Conservation (phyloP, 768 basidiomycete species). For the Serendipita indica region DNA sequence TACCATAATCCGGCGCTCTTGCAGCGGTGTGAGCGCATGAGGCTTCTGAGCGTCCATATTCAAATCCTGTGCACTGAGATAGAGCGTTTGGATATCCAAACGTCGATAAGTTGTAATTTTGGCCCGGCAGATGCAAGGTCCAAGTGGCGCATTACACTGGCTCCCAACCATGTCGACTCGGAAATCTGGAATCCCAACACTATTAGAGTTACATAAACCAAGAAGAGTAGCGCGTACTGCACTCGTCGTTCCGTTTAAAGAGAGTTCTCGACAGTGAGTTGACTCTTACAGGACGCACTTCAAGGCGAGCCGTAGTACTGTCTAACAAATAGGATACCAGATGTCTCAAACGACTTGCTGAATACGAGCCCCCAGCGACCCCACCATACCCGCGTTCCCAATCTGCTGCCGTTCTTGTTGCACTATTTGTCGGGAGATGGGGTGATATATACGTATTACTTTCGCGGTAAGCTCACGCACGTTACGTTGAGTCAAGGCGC, state of each 20-base stretch:
- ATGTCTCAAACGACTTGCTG: neutral
- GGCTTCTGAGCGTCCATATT: no score
- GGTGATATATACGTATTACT: slow-evolving; percentile 78
- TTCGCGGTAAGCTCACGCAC: slow-evolving; percentile 38
- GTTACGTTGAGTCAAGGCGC: neutral
- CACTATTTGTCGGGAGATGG: slow-evolving; percentile 66
- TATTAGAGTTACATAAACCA: slow-evolving; percentile 1
- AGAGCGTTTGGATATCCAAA: no score
- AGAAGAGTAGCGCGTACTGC: neutral
- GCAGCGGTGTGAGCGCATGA: neutral
- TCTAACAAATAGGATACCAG: neutral
- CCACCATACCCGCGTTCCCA: slow-evolving; percentile 39
- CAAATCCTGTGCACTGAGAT: no score
- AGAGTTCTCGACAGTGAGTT: neutral
- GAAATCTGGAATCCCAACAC: neutral
- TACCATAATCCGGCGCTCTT: neutral
- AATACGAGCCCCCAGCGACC: neutral
- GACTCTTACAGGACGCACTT: neutral
- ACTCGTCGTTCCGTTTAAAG: slow-evolving; percentile 2
- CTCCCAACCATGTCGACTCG: neutral
- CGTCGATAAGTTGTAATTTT: no score
- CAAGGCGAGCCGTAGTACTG: neutral
- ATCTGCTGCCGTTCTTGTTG: slow-evolving; percentile 66
- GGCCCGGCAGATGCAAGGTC: no score
- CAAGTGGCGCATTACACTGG: neutral